Evolutionary conservation across 768 basidiomycete species (phyloP), one percentile per base, ranked within the genome.

Genomic region (Sistotremastrum suecicum): DNA sequence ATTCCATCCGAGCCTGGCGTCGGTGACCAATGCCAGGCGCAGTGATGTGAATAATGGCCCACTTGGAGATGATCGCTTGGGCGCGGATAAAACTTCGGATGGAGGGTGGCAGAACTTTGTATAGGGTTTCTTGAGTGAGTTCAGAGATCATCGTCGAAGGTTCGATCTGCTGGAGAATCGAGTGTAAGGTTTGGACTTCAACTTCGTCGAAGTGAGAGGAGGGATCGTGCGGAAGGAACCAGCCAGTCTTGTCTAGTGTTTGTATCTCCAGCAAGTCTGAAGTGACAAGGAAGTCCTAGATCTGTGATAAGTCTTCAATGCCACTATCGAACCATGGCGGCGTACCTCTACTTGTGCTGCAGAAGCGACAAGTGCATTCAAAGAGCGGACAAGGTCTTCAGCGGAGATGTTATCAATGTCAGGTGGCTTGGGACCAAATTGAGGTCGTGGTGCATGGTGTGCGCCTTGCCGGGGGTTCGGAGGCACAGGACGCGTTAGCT

Each of bases 251-350:
- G 57, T 90, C 87, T 10, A 76, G 73, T 2, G 75, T 78, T 59
- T 90, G 87, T 0, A 85, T 75, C 59, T 90, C 87, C 7, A 90
- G 68, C 11, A 88, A 61, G 58, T 90, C 87, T 4, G 78, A 74
- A 5, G 82, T 78, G 38, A 79, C 67, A 53, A 85, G 81, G 35
- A 90, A 66, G 61, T 89, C 86, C 83, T 88, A 49, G 39, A 34
- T 34, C 43, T 11, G 41, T 5, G 29, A 33, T 43, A 44, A 5
- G 31, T 44, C 50, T 48, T 46, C 29, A 34, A 48, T 7, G 34
- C 39, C 39, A 31, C 36, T 40, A 47, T 46, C 37, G 30, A 34
- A 31, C 29, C 39, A 40, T 39, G 35, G 46, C 12, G 32, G 44
- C 64, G 49, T 56, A 84, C 84, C 68, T 88, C 85, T 57, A 83